Percentiles rank a stretch among this genome's conserved stretches.
phyloP scores from a whole-genome alignment of 495 filamentous ascomycete genomes.

The Aspergillus incahuasiensis region DNA sequence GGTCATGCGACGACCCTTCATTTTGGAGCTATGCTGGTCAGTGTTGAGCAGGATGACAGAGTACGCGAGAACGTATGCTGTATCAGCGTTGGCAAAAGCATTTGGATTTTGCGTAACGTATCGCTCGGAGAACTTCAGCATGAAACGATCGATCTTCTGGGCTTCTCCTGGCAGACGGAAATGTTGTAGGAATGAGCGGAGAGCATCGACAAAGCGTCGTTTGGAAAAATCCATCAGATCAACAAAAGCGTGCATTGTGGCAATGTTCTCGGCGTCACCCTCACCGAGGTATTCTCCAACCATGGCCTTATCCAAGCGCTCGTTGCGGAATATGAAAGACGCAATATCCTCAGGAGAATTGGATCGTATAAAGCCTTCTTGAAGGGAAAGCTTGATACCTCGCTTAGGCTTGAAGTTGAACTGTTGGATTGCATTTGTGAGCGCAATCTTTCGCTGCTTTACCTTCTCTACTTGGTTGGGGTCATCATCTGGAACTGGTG shows the following conservation, averaged over 20 bases:
- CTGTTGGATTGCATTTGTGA: slow-evolving; percentile 79
- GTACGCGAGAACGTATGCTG: slow-evolving; percentile 92
- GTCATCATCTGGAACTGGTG: slow-evolving; percentile 79
- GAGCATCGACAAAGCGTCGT: slow-evolving; percentile 86
- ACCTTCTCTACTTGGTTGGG: slow-evolving; percentile 86
- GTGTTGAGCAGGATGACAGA: slow-evolving; percentile 97
- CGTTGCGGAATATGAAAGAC: slow-evolving; percentile 67
- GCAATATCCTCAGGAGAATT: slow-evolving; percentile 78
- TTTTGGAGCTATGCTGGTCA: slow-evolving; percentile 84
- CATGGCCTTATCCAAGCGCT: slow-evolving; percentile 80
- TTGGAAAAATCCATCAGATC: slow-evolving; percentile 93
- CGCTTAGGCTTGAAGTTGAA: slow-evolving; percentile 99
- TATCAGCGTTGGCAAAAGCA: slow-evolving; percentile 97
- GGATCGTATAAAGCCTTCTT: slow-evolving; percentile 80
- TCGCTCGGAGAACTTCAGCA: slow-evolving; percentile 97
- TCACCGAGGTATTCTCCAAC: slow-evolving; percentile 96
- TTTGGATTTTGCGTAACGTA: slow-evolving; percentile 94
- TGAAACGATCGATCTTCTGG: slow-evolving; percentile 99
- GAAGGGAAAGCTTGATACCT: slow-evolving; percentile 76
- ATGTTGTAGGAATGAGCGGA: slow-evolving; percentile 86
- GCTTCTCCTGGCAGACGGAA: slow-evolving; percentile 95
- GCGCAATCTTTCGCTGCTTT: slow-evolving; percentile 88
- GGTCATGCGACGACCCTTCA: slow-evolving; percentile 79
- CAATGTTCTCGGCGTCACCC: slow-evolving; percentile 84
- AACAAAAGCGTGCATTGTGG: slow-evolving; percentile 97